Evolutionary conservation across 1,284 basidiomycete genomes (phyloP).

Genomic region (Ganoderma multipileum): DNA sequence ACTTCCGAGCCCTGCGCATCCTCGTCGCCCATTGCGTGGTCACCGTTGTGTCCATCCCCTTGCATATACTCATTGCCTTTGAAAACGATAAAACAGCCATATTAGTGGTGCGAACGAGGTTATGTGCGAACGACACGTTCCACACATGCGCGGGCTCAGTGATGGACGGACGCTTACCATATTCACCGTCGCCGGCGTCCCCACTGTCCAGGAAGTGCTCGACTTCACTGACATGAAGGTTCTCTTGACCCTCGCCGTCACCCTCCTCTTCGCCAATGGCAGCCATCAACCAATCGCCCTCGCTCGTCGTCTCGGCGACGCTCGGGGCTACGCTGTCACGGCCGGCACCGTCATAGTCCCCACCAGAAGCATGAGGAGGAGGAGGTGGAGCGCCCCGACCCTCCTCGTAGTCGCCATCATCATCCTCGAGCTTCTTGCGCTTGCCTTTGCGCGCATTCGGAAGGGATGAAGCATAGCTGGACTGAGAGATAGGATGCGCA

Average conservation of each 20-base stretch:
- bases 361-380: slow-evolving; percentile 49
- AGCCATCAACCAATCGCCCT: slow-evolving; percentile 85
- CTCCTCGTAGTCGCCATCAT: slow-evolving; percentile 78
- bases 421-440: slow-evolving; percentile 83
- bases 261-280: slow-evolving; percentile 74
- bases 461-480: slow-evolving; percentile 49
- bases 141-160: slow-evolving; percentile 39
- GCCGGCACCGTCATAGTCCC: slow-evolving; percentile 53
- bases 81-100: slow-evolving; percentile 45
- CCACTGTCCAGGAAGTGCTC: slow-evolving; percentile 44
- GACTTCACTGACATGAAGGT: slow-evolving; percentile 54
- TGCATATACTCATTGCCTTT: slow-evolving; percentile 59
- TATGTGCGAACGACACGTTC: slow-evolving; percentile 39
- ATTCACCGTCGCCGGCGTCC: slow-evolving; percentile 49
- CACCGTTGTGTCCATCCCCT: slow-evolving; percentile 42
- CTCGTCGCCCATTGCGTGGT: slow-evolving; percentile 38
- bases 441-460: slow-evolving; percentile 78
- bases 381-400: slow-evolving; percentile 70
- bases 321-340: slow-evolving; percentile 72
- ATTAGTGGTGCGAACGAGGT: slow-evolving; percentile 61
- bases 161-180: slow-evolving; percentile 50
- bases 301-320: slow-evolving; percentile 72
- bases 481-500: slow-evolving; percentile 68
- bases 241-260: slow-evolving; percentile 53
- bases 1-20: slow-evolving; percentile 36